phyloP scores from a whole-genome alignment of 2,329 filamentous ascomycete genomes.

The Raffaelea albimanens region DNA sequence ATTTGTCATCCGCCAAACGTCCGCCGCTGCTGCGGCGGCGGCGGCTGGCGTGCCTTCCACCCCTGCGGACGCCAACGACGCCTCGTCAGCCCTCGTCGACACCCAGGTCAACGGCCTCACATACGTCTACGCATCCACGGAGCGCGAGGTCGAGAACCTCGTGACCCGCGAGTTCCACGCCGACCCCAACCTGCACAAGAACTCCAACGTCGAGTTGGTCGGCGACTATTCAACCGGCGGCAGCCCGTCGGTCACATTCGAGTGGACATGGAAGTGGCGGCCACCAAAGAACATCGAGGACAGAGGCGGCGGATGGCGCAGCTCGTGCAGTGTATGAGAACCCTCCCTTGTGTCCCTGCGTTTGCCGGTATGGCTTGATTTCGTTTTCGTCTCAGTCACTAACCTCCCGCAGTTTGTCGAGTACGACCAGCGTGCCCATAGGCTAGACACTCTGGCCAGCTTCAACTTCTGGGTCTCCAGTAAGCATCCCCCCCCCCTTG shows the following conservation, averaged over 20 bases:
- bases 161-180: slow-evolving; percentile 94
- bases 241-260: slow-evolving; percentile 75
- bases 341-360: not conserved
- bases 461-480: slow-evolving; percentile 95
- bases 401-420: slow-evolving; percentile 68
- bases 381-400: slow-evolving; percentile 12
- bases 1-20: slow-evolving; percentile 62
- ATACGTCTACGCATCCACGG: slow-evolving; percentile 79
- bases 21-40: slow-evolving; percentile 15
- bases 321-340: slow-evolving; percentile 70
- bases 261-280: slow-evolving; percentile 97
- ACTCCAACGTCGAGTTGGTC: slow-evolving; percentile 89
- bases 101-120: slow-evolving; percentile 82
- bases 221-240: slow-evolving; percentile 82
- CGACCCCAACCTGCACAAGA: slow-evolving; percentile 95
- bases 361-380: not conserved
- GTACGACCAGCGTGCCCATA: slow-evolving; percentile 88
- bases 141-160: slow-evolving; percentile 83
- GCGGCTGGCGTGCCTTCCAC: too few species aligned
- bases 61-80: slow-evolving; percentile 41
- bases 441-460: slow-evolving; percentile 75
- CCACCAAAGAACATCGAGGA: slow-evolving; percentile 77
- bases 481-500: slow-evolving; percentile 23
- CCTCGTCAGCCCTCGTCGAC: slow-evolving; percentile 46
- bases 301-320: slow-evolving; percentile 85